Conservation (phyloP, 176 grass and related monocot genomes). For the Aegilops bicornis region DNA sequence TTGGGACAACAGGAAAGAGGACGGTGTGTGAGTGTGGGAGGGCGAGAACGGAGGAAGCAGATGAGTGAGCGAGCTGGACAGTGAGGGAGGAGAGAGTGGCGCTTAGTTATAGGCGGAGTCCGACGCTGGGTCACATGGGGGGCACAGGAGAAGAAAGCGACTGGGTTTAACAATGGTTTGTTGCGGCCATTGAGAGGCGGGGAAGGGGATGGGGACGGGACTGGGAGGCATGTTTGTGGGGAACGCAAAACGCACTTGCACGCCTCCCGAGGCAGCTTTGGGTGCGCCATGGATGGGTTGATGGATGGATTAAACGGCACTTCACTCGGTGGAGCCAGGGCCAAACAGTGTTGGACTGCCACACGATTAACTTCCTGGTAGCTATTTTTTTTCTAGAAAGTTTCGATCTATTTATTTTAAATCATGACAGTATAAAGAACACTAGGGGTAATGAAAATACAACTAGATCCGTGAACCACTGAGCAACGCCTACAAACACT, state of each 20-base stretch:
- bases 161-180: slow-evolving; percentile 37
- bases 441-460: too few relatives aligned
- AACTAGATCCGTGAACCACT: too few relatives aligned
- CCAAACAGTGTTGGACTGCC: too few relatives aligned
- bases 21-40: not conserved
- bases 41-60: not conserved
- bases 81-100: slow-evolving; percentile 18
- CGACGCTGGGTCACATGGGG: slow-evolving; percentile 29
- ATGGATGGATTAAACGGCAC: not conserved
- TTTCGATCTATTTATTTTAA: too few relatives aligned
- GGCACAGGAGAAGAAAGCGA: slow-evolving; percentile 4
- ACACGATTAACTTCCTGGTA: too few relatives aligned
- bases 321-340: not conserved
- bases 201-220: not conserved
- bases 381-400: too few relatives aligned
- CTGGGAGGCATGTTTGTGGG: slow-evolving; percentile 69
- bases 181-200: not conserved
- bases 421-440: too few relatives aligned
- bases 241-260: slow-evolving; percentile 65
- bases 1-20: not conserved
- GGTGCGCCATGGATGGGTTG: not conserved
- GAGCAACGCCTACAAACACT: too few relatives aligned
- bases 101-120: slow-evolving; percentile 35
- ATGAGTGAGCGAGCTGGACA: not conserved
- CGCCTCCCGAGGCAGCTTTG: slow-evolving; percentile 25